Base-by-base conservation (phyloP, 208 protist genomes). In the Vickermania spadyakhi region DNA sequence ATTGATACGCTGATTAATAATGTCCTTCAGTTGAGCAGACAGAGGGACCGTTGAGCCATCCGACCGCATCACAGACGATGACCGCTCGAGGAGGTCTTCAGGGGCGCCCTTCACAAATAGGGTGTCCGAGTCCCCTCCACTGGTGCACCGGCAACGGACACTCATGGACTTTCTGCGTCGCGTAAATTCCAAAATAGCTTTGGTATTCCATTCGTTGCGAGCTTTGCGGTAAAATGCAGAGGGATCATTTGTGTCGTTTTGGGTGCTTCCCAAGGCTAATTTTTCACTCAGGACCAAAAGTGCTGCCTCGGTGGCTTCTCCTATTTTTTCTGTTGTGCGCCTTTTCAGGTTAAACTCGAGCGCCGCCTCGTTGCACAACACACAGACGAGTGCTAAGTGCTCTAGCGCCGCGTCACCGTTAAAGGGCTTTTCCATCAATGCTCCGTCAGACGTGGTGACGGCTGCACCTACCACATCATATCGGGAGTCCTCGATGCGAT, bases 101-200 rank as follows among this genome's bases (percentile, higher is more conserved):
- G 96, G 85, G 0, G 96, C 97, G 55, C 97, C 97, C 69, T 99
- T 98, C 28, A 96, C 75, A 77, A 96, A 87, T 13, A 98, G 77
- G 45, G 58, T 59, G 36, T 69, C 45, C 21, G 18, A n/a, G 36
- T 25, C 13, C 5, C 11, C 27, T 14, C 41, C 27, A 5, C 13
- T 21, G 41, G 55, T 11, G 51, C 23, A 13, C 41, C 41, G 72
- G 56, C 73, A 86, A 51, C 80, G 76, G 31, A 98, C 93, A 58
- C 81, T 89, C 96, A 99, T 98, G 18, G 86, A 96, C 79, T 98
- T 98, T 52, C 97, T 81, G 36, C 91, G 78, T 23, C 96, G 80
- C 2, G 86, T 96, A 65, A 99, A 98, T 69, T 98, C 93, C n/a
- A 98, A 77, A 13, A 89, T 97, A 0, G 75, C 63, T 14, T 83